A percentile compares a stretch with the other conserved stretches of the same genome.
Conservation (phyloP, 2,329 filamentous ascomycete species). For the Fusarium pilosicola region DNA sequence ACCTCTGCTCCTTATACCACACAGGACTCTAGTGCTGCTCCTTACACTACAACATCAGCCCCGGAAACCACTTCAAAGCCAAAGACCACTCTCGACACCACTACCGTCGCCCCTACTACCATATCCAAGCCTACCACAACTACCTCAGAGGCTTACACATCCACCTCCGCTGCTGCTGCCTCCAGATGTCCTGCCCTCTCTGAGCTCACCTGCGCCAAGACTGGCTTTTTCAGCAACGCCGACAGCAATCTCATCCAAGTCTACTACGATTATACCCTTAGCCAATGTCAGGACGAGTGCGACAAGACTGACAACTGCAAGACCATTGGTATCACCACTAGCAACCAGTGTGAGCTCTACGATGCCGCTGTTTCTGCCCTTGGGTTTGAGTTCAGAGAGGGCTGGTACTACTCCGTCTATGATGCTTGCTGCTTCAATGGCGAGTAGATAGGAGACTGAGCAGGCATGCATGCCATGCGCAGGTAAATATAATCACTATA, state of each 20-base stretch:
- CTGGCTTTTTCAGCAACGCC: neutral
- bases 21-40: neutral
- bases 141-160: conserved; percentile 15
- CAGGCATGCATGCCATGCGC: neutral
- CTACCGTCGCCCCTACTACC: neutral
- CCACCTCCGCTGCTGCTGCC: conserved; percentile 9
- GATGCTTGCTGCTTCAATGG: conserved; percentile 27
- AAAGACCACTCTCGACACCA: conserved; percentile 10
- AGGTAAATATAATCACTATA: neutral
- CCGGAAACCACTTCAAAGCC: conserved; percentile 5
- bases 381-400: neutral
- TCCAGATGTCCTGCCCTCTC: conserved; percentile 7
- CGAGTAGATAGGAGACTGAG: neutral
- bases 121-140: conserved; percentile 3
- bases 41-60: conserved; percentile 5
- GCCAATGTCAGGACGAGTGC: conserved; percentile 16
- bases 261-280: neutral
- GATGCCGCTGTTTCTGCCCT: conserved; percentile 1
- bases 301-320: neutral
- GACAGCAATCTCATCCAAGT: neutral
- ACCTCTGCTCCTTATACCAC: neutral
- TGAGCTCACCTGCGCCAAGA: conserved; percentile 14
- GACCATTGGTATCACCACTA: conserved; percentile 19
- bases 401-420: conserved; percentile 17
- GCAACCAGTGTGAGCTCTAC: conserved; percentile 30